Base-by-base conservation (phyloP, 352 stramenopile species). In the Pythium periplocum region DNA sequence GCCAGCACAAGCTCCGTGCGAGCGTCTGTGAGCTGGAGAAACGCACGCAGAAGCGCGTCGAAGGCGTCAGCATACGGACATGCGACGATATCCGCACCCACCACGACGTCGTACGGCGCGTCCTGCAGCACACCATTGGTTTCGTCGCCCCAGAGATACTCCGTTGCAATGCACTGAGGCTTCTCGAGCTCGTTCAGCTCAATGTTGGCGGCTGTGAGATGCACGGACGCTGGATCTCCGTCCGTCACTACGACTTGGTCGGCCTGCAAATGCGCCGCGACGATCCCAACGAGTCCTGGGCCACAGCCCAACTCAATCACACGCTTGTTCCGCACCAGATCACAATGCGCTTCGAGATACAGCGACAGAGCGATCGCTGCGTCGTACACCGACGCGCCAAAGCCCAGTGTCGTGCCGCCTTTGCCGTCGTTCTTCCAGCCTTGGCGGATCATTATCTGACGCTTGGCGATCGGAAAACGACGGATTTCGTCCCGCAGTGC, bases 331-430 rank as follows among this genome's bases (percentile, higher is more conserved):
- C 61, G 43, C 17, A 94, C 62, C 17, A 69, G 36, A 30, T 83
- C 69, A 30, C 54, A 66, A 68, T 86, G 69, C 45, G 66, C 55
- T 33, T 83, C 78, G 3, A 94, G 55, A 54, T 87, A 94, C n/a
- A 92, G 64, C 31, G 83, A 84, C 45, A 94, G 64, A n/a, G 75
- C 64, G 51, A 94, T 66, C 6, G 83, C 79, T 4, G 81, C 78
- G 34, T 92, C 79, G 59, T 94, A 94, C 37, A 94, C 82, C 4
- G 82, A 90, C 45, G 81, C 83, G 12, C 83, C 83, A 49, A 92
- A 94, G 40, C 83, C 83, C 39, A 92, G 65, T 4, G 65, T 11
- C 1, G 81, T 94, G 9, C 83, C 83, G 12, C 83, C 83, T 33
- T 67, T 68, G n/a, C 81, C 83, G 51, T 94, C 83, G 41, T 66